Evolutionary conservation across 768 basidiomycete genomes (phyloP), one percentile per base, ranked within the genome.

Genomic region (Naematelia encephala): DNA sequence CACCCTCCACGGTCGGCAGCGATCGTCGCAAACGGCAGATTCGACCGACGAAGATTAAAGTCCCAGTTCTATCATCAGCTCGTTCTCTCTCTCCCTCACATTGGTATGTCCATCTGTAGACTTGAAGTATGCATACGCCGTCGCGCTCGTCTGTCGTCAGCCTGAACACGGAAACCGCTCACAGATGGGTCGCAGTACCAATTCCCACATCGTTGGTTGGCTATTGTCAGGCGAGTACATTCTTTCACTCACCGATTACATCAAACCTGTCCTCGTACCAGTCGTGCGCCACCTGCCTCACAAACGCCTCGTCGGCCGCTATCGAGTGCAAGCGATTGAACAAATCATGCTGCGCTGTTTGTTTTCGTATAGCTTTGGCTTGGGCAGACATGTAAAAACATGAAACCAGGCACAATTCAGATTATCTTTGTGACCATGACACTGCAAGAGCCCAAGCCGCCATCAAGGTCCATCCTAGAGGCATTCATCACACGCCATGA

Each of bases 261-360:
- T 59, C 61, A 44, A 68, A 72, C 14, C 67, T 51, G 16, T 54
- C 56, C 11, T 66, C 54, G 45, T 68, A 76, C 71, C 69, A 87
- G 4, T 78, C 74, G 0, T 77, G 66, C 21, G 80, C 78, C 0
- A 90, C 84, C 19, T 74, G 72, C 13, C 78, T 57, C 1, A 98
- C 86, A 66, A 93, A 97, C 0, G 60, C 62, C 14, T 86, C 81
- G 66, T 97, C 94, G 56, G 88, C 84, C 2, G 81, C 80, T 56
- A 98, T 88, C 5, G 91, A 94, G 63, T 89, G 90, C 1, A 97
- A 73, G 8, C 94, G 86, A 70, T 92, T 91, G 80, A 84, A 93
- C 22, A 91, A 80, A 73, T 91, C 89, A 60, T 77, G 67, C 27
- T 63, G 63, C 4, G 75, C 69, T 29, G 73, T 64, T 23, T 73